Percentiles rank a stretch among this genome's conserved stretches.
Conservation (phyloP, 352 stramenopile species). For the Phytophthora rubi region DNA sequence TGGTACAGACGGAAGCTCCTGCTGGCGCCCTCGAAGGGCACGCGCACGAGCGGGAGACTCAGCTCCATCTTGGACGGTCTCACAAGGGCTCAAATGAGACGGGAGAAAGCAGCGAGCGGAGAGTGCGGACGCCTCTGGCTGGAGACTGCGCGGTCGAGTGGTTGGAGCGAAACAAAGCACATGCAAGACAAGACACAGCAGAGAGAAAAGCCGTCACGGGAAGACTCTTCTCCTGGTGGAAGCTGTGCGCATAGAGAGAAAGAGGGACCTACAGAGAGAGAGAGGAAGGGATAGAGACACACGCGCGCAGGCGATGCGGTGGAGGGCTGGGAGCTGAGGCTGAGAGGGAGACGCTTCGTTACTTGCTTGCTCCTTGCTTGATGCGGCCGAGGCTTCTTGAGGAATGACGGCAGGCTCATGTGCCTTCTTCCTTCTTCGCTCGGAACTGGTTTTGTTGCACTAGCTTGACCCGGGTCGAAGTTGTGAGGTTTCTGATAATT, state of each 20-base stretch:
- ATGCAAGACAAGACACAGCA: conserved; percentile 22
- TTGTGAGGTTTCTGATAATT: background rate
- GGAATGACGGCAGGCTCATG: background rate
- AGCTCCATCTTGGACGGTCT: conserved; percentile 54
- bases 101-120: background rate
- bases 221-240: conserved; percentile 28
- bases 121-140: background rate
- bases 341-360: background rate
- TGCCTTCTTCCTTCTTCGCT: background rate
- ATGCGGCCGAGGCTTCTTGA: conserved; percentile 11
- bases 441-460: conserved; percentile 7
- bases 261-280: conserved; percentile 18
- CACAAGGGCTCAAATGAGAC: background rate
- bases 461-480: background rate
- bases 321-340: background rate
- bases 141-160: background rate
- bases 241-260: background rate
- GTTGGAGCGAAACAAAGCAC: conserved; percentile 3
- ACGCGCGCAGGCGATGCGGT: background rate
- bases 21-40: conserved; percentile 79
- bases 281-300: background rate
- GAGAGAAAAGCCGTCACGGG: conserved; percentile 39
- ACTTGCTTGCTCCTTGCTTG: background rate
- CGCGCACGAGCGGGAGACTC: conserved; percentile 71
- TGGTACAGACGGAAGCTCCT: conserved; percentile 82